Evolutionary conservation across 1,284 basidiomycete genomes (phyloP).

Genomic region (Ustilago nuda): DNA sequence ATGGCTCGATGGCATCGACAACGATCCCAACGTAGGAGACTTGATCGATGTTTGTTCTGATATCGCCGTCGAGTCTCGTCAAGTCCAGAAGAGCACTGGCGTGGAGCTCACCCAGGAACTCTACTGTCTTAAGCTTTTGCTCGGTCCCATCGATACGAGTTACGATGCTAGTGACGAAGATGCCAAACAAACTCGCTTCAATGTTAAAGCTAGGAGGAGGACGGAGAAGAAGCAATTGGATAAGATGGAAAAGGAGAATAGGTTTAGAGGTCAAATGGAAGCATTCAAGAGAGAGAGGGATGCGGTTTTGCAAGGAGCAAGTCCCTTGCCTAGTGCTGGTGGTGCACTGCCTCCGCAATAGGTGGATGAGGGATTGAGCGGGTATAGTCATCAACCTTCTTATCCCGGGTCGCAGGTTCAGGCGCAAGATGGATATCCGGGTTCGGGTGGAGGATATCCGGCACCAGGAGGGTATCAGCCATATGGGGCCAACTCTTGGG

Average conservation of each 20-base stretch:
- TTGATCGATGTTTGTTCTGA: constrained; percentile 60
- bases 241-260: constrained; percentile 29
- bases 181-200: constrained; percentile 11
- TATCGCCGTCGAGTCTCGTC: constrained; percentile 48
- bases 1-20: constrained; percentile 63
- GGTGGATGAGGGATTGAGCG: constrained; percentile 17
- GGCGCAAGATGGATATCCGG: constrained; percentile 23
- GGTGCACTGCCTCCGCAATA: constrained; percentile 34
- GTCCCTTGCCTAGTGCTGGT: constrained; percentile 40
- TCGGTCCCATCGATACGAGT: constrained; percentile 57
- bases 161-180: constrained; percentile 60
- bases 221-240: constrained; percentile 31
- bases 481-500: constrained; percentile 11
- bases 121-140: constrained; percentile 57
- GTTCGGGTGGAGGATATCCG: constrained; percentile 8
- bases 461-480: constrained; percentile 12
- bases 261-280: constrained; percentile 20
- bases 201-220: constrained; percentile 13
- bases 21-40: constrained; percentile 54
- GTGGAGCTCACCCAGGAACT: constrained; percentile 59
- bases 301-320: constrained; percentile 16
- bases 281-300: constrained; percentile 31
- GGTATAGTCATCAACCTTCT: constrained; percentile 35
- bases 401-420: constrained; percentile 22
- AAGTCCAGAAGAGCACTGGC: constrained; percentile 50